Evolutionary conservation across 2,329 filamentous ascomycete genomes (phyloP).

Genomic region (Metarhizium robertsii): DNA sequence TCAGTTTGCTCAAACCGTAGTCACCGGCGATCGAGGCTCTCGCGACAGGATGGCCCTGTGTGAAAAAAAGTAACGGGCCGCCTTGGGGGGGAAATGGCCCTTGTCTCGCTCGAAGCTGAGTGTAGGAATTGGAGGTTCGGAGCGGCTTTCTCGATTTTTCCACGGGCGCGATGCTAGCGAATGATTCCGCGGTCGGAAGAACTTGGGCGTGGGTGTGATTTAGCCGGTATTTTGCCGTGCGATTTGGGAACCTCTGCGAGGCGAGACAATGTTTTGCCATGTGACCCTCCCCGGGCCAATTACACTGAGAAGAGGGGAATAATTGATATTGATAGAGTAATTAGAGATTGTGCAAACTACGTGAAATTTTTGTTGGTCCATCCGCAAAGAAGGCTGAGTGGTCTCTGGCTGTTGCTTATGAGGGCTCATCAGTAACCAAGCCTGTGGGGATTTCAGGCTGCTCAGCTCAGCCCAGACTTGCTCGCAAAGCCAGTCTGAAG

Average conservation of each 20-base stretch:
- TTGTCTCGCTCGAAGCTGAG: slow-evolving; percentile 15
- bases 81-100: slow-evolving; percentile 11
- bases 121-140: slow-evolving; percentile 10
- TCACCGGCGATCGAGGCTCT: slow-evolving; percentile 1
- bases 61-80: background rate
- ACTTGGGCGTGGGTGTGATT: slow-evolving; percentile 4
- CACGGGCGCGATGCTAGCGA: slow-evolving; percentile 14
- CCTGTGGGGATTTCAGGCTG: background rate
- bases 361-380: no score
- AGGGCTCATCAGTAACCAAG: background rate
- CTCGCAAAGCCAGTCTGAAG: background rate
- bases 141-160: slow-evolving; percentile 16
- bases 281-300: background rate
- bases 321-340: no score
- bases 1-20: background rate
- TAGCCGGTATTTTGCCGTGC: slow-evolving; percentile 18
- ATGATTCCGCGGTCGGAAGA: slow-evolving; percentile 20
- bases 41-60: background rate
- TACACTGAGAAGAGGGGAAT: background rate
- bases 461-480: background rate
- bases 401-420: no score
- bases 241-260: no score
- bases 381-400: background rate
- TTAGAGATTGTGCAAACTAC: no score
- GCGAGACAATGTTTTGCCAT: background rate